Evolutionary conservation across 2,329 filamentous ascomycete genomes (phyloP).

Genomic region (Sporothrix curviconia): DNA sequence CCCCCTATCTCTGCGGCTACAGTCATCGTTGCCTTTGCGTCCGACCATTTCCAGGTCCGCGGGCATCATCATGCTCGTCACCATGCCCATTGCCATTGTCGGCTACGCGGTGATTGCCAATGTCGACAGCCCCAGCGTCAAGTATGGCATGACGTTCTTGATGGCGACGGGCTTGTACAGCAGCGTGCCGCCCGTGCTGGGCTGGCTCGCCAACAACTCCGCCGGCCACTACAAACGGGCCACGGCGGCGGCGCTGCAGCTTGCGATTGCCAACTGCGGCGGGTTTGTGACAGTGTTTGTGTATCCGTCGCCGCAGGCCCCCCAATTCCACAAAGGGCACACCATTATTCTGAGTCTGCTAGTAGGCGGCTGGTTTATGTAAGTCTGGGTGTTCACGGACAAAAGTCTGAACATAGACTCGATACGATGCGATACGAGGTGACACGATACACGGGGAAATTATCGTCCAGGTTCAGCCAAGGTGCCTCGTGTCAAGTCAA

Average conservation of each 20-base stretch:
- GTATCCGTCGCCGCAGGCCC: conserved; percentile 47
- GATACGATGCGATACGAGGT: no score
- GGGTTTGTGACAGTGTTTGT: conserved; percentile 51
- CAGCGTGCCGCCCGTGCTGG: conserved; percentile 54
- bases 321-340: conserved; percentile 55
- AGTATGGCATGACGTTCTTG: conserved; percentile 61
- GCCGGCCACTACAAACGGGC: conserved; percentile 65
- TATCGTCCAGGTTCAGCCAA: no score
- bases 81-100: conserved; percentile 56
- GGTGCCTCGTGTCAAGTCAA: no score
- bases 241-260: conserved; percentile 57
- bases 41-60: conserved; percentile 53
- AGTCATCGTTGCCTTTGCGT: conserved; percentile 50
- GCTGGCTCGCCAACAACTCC: conserved; percentile 62
- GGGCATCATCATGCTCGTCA: conserved; percentile 57
- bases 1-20: neutral
- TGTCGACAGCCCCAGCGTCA: conserved; percentile 41
- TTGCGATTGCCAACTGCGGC: conserved; percentile 60
- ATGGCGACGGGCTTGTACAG: conserved; percentile 61
- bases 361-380: conserved; percentile 58
- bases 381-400: no score
- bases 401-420: no score
- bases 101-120: conserved; percentile 60
- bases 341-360: conserved; percentile 54
- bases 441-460: no score